Conservation (phyloP, 768 basidiomycete species). For the Lanmaoa rubissima region DNA sequence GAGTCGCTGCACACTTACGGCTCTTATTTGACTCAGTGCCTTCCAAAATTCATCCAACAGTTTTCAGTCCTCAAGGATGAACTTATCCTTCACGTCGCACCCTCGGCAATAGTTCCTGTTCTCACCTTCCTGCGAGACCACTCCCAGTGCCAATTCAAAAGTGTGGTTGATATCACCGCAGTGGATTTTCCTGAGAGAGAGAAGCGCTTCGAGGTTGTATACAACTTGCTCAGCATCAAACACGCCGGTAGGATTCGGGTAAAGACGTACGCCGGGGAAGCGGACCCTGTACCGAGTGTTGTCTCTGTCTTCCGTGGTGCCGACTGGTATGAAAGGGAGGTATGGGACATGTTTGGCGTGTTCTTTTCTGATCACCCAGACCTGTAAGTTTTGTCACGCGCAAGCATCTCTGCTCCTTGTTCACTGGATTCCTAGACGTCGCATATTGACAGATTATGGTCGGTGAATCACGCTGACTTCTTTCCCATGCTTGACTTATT, state of each 20-base stretch:
- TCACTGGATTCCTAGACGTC: slow-evolving; percentile 56
- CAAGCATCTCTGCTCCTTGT: slow-evolving; percentile 5
- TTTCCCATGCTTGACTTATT: neutral
- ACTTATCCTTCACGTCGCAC: slow-evolving; percentile 83
- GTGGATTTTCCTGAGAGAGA: slow-evolving; percentile 93
- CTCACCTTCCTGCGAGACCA: slow-evolving; percentile 95
- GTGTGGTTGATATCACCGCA: slow-evolving; percentile 89
- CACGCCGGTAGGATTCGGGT: slow-evolving; percentile 87
- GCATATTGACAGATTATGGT: slow-evolving; percentile 98
- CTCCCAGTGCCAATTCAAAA: slow-evolving; percentile 92
- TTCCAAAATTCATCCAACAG: slow-evolving; percentile 97
- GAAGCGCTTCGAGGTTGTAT: slow-evolving; percentile 95
- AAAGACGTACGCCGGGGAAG: slow-evolving; percentile 96
- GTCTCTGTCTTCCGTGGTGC: slow-evolving; percentile 82
- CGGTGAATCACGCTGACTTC: slow-evolving; percentile 11
- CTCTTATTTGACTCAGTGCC: slow-evolving; percentile 87
- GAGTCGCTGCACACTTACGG: slow-evolving; percentile 87
- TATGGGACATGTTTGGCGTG: slow-evolving; percentile 97
- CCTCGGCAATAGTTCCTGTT: slow-evolving; percentile 78
- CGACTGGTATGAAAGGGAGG: slow-evolving; percentile 98
- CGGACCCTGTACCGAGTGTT: slow-evolving; percentile 84
- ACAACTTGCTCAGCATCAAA: slow-evolving; percentile 83
- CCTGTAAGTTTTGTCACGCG: slow-evolving; percentile 55
- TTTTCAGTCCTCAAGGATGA: slow-evolving; percentile 98
- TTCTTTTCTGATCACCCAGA: slow-evolving; percentile 97